Evolutionary conservation across 2,329 filamentous ascomycete genomes (phyloP), one percentile per base, ranked within the genome.

Genomic region (Hortaea werneckii): DNA sequence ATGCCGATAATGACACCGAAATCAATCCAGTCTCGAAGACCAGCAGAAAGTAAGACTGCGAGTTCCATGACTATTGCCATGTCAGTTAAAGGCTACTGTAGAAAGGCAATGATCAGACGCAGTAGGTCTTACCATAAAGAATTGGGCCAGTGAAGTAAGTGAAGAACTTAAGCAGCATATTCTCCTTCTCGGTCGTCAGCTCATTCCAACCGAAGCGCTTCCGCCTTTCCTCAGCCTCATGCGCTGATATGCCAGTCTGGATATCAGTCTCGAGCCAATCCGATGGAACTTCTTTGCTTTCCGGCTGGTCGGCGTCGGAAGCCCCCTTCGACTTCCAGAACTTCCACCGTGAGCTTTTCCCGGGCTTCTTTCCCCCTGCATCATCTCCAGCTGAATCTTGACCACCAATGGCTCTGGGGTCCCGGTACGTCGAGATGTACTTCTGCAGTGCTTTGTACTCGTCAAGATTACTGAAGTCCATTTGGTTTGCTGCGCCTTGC

Each of bases 1-100:
- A 87, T 87, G 72, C 77, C 83, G 58, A 82, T 78, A 64, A 87
- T 87, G 65, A 87, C 81, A 76, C 82, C 82, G 56, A 86, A 76
- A 71, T 87, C 83, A 54, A 85, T 76, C 82, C 82, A 87, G 68
- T 85, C 81, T 64, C 76, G 75, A 53, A 87, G 79, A 76, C 82
- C 83, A 62, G 80, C 80, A 57, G 83, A 82, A 58, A 87, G 73
- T 44, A 85, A 68, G 60, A 83, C 83, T 69, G 83, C 83, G 61
- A 85, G 64, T 75, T 87, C 82, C 83, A 87, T 87, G 64, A 86
- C 81, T 82, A 52, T 56, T 60, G 57, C 53, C 32, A 32, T 20
- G 38, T 26, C 26, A 41, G 20, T 4, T 45, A 41, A 43, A 43
- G 40, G 34, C 28, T 46, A 35, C 11, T 38, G 32, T 29, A 29